Base-by-base conservation (phyloP, 164 flowering plant species). In the Annona cherimola region DNA sequence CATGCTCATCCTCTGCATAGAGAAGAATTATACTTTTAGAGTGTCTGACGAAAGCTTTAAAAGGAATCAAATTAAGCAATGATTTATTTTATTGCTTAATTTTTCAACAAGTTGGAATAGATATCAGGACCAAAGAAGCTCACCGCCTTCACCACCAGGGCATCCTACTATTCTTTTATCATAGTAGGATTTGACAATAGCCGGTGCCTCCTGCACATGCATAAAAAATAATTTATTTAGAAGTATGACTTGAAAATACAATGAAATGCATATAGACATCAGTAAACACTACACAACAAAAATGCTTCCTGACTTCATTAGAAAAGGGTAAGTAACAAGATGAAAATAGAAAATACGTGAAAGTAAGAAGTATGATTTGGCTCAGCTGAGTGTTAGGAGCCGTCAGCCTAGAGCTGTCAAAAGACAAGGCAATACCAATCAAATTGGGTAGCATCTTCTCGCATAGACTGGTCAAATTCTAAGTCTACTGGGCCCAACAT, bases 1-100 rank as follows among this genome's bases (percentile, higher is more conserved):
- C 97, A 73, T 93, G 98, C 80, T 93, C 98, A 77, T 93, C 97
- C 86, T 86, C 90, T 83, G 76, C 69, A 75, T 42, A 55, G 4
- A 46, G 46, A 69, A 16, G 42, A 64, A 3, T 64, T n/a, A 65
- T 6, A 50, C 57, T 66, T 16, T 40, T 4, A 64, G 11, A 6
- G 45, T n/a, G 40, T 40, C 40, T 64, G 3, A 64, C 1, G 12
- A 40, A 16, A 64, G 67, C 1, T 5, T 26, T 64, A 7, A 61
- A 61, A 20, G 6, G 19, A 16, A 26, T 26, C 35, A 26, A 40
- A 14, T 50, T 40, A 50, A 40, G 20, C 68, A 66, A 5, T 9
- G 35, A 41, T 26, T 44, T 4, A 46, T 26, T 26, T 26, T 26
- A 26, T 26, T 26, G 35, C 57, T 50, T 50, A 11, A 9, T 50